Percentiles rank a stretch among this genome's conserved stretches.
These are phyloP conservation scores for Berberis vulgaris DNA, from an alignment of 164 flowering plant genomes.

Conservation along the genomic window DNA sequence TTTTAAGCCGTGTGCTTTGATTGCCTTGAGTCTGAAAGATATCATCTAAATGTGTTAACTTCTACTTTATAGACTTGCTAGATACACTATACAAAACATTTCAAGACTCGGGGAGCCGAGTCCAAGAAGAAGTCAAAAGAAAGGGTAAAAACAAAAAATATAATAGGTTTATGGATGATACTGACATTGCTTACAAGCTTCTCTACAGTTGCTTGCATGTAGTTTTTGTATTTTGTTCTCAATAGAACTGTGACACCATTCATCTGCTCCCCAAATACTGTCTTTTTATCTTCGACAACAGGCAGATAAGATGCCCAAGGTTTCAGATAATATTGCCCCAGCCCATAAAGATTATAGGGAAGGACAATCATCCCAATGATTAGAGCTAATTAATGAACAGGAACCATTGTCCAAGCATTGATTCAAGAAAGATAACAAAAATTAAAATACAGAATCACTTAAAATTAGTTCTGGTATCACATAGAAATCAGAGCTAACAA, in stretches of 20 bases:
- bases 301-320: slow-evolving; percentile 84
- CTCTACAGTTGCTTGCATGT: slow-evolving; percentile 77
- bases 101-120: not conserved
- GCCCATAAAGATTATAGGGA: too few species aligned
- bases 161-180: not conserved
- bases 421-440: not conserved
- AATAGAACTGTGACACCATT: slow-evolving; percentile 75
- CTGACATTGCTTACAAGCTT: slow-evolving; percentile 78
- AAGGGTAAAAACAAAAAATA: not conserved
- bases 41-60: not conserved
- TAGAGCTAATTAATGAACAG: too few species aligned
- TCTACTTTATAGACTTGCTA: too few species aligned
- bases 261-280: slow-evolving; percentile 73
- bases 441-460: not conserved
- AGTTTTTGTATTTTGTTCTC: slow-evolving; percentile 82
- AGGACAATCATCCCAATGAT: too few species aligned
- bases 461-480: not conserved
- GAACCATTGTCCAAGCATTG: not conserved
- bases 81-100: not conserved
- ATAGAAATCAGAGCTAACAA: not conserved
- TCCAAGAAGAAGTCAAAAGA: not conserved
- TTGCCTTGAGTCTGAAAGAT: slow-evolving; percentile 45
- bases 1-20: slow-evolving; percentile 54
- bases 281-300: slow-evolving; percentile 46
- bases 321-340: slow-evolving; percentile 21